These are phyloP conservation scores for Eutrema yunnanense DNA, from an alignment of 345 rosid genomes.

Conservation along the genomic window DNA sequence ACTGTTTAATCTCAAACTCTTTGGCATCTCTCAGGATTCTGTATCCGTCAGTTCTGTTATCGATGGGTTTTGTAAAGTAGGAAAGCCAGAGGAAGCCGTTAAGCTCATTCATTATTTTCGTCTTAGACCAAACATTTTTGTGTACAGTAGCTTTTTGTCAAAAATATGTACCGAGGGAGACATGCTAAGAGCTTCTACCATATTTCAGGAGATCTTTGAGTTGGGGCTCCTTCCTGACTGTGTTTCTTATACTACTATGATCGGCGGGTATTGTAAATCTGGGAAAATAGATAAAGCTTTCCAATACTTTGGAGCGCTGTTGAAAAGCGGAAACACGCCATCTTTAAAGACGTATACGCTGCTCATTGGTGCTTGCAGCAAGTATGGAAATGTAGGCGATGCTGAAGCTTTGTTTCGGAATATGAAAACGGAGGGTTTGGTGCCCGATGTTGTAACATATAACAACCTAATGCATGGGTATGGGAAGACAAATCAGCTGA, in stretches of 20 bases:
- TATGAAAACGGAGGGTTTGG: constrained; percentile 27
- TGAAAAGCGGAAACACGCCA: constrained; percentile 37
- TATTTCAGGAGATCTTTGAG: constrained; percentile 40
- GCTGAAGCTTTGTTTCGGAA: constrained; percentile 33
- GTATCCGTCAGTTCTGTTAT: constrained; percentile 40
- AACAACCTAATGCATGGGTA: constrained; percentile 42
- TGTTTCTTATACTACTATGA: constrained; percentile 41
- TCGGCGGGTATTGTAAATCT: constrained; percentile 37
- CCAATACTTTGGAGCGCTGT: constrained; percentile 37
- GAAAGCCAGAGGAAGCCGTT: constrained; percentile 37
- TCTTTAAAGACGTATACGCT: constrained; percentile 38
- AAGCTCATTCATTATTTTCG: constrained; percentile 32
- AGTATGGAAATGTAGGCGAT: constrained; percentile 26
- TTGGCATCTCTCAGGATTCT: constrained; percentile 38
- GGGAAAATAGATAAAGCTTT: constrained; percentile 33
- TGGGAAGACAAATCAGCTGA: constrained; percentile 40
- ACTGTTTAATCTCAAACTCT: constrained; percentile 35
- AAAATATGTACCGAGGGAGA: constrained; percentile 34
- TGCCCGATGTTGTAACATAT: constrained; percentile 40
- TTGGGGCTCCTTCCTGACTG: constrained; percentile 42
- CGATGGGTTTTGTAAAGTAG: constrained; percentile 41
- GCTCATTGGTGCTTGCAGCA: constrained; percentile 39
- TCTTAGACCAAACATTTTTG: constrained; percentile 40
- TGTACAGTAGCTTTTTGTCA: constrained; percentile 44
- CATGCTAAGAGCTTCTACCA: constrained; percentile 37